phyloP scores from a whole-genome alignment of 257 asterid genomes.

The Solanum corneliomulleri region DNA sequence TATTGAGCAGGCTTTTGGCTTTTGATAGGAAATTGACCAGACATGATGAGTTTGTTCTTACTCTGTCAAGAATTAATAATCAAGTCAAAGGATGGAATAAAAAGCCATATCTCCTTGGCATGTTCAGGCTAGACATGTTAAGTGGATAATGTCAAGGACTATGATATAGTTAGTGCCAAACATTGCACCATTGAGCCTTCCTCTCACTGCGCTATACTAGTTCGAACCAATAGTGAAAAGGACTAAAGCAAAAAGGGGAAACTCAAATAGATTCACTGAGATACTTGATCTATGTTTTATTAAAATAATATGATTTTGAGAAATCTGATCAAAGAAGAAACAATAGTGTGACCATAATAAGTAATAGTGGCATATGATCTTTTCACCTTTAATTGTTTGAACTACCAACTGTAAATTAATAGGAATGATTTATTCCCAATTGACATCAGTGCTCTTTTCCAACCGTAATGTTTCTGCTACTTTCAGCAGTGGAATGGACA shows the following conservation, averaged over 20 bases:
- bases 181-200: neutral
- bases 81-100: neutral
- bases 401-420: neutral
- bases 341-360: neutral
- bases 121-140: neutral
- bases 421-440: neutral
- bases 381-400: neutral
- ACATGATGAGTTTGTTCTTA: neutral
- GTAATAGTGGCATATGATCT: neutral
- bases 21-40: neutral
- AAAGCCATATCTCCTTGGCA: neutral
- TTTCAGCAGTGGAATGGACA: neutral
- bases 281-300: neutral
- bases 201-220: neutral
- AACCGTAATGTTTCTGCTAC: neutral
- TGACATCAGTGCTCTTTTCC: neutral
- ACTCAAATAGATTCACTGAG: neutral
- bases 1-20: neutral
- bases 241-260: neutral
- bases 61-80: neutral
- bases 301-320: neutral
- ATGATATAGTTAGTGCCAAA: neutral
- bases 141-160: neutral
- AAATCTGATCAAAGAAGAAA: neutral
- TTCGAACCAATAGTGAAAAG: neutral